Base-by-base conservation (phyloP, 306 rosid genomes). In the barrel medic (Medicago truncatula) region DNA sequence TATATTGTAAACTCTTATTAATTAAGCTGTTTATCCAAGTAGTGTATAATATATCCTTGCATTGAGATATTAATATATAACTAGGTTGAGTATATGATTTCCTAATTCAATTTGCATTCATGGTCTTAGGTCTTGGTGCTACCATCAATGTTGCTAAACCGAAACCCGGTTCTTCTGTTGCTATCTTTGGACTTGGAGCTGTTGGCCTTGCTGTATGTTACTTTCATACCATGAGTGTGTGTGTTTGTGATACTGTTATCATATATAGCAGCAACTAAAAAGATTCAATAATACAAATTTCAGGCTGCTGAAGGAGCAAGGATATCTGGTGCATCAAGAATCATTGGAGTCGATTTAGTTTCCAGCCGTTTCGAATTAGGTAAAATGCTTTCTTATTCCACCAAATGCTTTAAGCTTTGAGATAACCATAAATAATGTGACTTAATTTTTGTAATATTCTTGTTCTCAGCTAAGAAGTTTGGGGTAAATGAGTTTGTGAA, bases 231-330 rank as follows among this genome's bases (percentile, higher is more conserved):
- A 2, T 59, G 4, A 12, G 5, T 57, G 36, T 11, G 36, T 12
- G 17, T 6, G 17, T 12, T 8, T 20, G 14, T 21, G 23, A 10
- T 57, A n/a, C 16, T 2, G 8, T 12, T 58, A 11, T 5, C 6
- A 58, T 28, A 28, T 28, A 28, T 58, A 11, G 64, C 9, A 11
- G 64, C 9, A 21, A 12, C 7, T 18, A 4, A 53, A 53, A 53
- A 16, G 59, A 8, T 4, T 0, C 25, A 53, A 53, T 34, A 38
- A 66, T 67, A 5, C 58, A 38, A 65, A 74, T 59, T 58, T 38
- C 69, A 91, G 93, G 97, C 93, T 69, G 91, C 90, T 44, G 97
- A 93, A 89, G 98, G 98, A 6, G 98, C 98, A 41, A 88, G 98
- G 76, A 74, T 93, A 18, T 71, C 91, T 9, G 96, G 96, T 59